These are phyloP conservation scores for Rubia yunnanensis DNA, from an alignment of 257 asterid genomes.

Conservation along the genomic window DNA sequence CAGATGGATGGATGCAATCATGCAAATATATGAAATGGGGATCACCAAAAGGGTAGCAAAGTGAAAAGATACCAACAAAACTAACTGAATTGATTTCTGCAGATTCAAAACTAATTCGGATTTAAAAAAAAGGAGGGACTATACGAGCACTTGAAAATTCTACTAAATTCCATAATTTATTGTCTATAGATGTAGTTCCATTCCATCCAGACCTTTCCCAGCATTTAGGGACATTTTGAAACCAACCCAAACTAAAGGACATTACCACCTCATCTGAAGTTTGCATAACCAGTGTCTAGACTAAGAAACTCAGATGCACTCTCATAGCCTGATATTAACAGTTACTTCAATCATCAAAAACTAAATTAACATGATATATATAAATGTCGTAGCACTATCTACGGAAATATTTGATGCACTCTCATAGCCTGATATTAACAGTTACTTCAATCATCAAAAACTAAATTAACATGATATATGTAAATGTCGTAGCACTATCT, in stretches of 20 bases:
- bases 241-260: background rate
- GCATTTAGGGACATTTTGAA: background rate
- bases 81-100: background rate
- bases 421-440: background rate
- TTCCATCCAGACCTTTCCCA: background rate
- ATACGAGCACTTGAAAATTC: background rate
- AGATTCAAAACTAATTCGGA: too few relatives aligned
- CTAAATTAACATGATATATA: background rate
- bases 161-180: background rate
- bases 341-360: background rate
- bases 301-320: background rate
- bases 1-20: background rate
- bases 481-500: background rate
- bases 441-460: background rate
- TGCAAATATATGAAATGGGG: background rate
- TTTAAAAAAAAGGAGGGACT: background rate
- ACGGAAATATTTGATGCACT: background rate
- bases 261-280: background rate
- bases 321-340: background rate
- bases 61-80: background rate
- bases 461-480: background rate
- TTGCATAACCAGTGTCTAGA: background rate
- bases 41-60: background rate
- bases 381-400: background rate
- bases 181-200: background rate